These are phyloP conservation scores for Citrus medica DNA, from an alignment of 345 rosid genomes.

Conservation along the genomic window DNA sequence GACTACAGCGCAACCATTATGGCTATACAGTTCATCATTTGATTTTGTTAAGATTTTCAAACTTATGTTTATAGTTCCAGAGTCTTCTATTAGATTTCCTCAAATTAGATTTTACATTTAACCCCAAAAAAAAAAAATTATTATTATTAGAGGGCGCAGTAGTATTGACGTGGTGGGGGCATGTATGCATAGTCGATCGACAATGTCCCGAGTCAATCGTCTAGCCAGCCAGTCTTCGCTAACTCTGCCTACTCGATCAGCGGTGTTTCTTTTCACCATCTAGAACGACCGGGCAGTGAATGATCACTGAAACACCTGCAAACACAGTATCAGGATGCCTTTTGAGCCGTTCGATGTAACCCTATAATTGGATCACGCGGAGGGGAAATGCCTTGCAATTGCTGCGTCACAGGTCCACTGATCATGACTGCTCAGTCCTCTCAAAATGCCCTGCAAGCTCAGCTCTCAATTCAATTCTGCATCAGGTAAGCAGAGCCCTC, in stretches of 20 bases:
- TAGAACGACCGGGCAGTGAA: background rate
- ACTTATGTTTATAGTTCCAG: too few species aligned
- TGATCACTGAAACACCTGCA: background rate
- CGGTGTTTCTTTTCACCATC: background rate
- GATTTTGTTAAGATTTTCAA: too few species aligned
- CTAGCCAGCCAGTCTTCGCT: too few species aligned
- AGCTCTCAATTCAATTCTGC: background rate
- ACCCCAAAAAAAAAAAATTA: too few species aligned
- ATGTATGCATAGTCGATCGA: too few species aligned
- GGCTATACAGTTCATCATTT: too few species aligned
- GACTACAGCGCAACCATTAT: too few species aligned
- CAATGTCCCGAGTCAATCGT: too few species aligned
- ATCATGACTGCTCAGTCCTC: background rate
- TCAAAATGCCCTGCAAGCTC: background rate
- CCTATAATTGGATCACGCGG: background rate
- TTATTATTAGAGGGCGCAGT: too few species aligned
- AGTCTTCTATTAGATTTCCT: too few species aligned
- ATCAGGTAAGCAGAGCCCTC: background rate
- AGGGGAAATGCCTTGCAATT: background rate
- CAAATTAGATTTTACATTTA: too few species aligned
- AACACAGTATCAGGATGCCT: background rate
- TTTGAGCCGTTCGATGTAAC: background rate
- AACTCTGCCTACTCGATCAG: background rate
- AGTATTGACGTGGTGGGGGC: too few species aligned
- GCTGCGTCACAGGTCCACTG: background rate